Percentiles rank a stretch among this genome's conserved stretches.
Conservation (phyloP, 2,329 filamentous ascomycete genomes). For the Botrytis cinerea region DNA sequence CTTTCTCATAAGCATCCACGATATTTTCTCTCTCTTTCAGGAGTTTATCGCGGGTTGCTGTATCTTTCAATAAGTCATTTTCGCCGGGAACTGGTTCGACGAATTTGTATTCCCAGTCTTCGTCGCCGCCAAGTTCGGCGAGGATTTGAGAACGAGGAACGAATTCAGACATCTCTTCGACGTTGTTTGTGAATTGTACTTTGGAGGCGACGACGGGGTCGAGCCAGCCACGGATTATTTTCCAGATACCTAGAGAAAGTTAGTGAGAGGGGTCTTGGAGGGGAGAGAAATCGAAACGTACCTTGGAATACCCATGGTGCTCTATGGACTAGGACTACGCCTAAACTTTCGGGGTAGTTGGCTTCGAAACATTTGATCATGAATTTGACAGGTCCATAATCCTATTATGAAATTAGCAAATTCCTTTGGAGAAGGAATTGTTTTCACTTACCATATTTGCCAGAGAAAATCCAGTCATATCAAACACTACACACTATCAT, state of each 20-base stretch:
- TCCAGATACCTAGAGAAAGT: conserved; percentile 74
- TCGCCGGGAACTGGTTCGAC: conserved; percentile 74
- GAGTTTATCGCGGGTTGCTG: conserved; percentile 62
- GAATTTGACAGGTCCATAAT: conserved; percentile 95
- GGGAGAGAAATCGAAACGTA: conserved; percentile 42
- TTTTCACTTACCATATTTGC: conserved; percentile 78
- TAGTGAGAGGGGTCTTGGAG: conserved; percentile 13
- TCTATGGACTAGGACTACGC: conserved; percentile 89
- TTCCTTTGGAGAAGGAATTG: background rate
- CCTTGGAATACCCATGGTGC: conserved; percentile 96
- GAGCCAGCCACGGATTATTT: conserved; percentile 91
- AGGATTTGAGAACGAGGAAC: conserved; percentile 71
- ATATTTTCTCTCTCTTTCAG: conserved; percentile 63
- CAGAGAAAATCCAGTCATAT: conserved; percentile 91
- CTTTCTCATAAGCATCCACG: conserved; percentile 72
- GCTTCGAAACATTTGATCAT: conserved; percentile 99
- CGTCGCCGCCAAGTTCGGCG: conserved; percentile 82
- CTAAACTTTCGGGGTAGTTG: conserved; percentile 93
- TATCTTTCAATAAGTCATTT: conserved; percentile 72
- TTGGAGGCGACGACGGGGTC: conserved; percentile 95
- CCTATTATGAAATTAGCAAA: conserved; percentile 49
- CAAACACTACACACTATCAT: conserved; percentile 81
- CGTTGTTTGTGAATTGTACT: conserved; percentile 86
- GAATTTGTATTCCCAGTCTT: conserved; percentile 83
- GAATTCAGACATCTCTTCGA: conserved; percentile 75